Evolutionary conservation across 768 basidiomycete genomes (phyloP), one percentile per base, ranked within the genome.

Genomic region (Pisolithus marmoratus): DNA sequence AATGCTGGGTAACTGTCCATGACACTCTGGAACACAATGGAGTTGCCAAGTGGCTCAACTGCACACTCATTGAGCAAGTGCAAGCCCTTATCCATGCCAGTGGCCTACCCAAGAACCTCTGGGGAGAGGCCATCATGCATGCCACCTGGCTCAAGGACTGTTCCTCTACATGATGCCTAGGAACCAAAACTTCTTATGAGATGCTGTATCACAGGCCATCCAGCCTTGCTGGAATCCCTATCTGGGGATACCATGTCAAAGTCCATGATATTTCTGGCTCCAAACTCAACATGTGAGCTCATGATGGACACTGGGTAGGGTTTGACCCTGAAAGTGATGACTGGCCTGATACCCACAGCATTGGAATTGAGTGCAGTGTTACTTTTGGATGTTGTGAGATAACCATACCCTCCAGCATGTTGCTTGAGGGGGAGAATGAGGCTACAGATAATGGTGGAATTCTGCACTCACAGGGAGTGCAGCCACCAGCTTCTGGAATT

Each of bases 11-110:
- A 2, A 77, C 73, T 2, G 60, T 70, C 0, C 72, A 74, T 19
- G 65, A 79, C 52, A 74, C 72, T 0, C 76, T 70, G 0, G 60
- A 73, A 47, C 66, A 78, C 38, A 79, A 79, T 49, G 74, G 78
- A 0, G 55, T 77, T 12, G 70, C 75, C 5, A 24, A 46, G 11
- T 3, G 31, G 17, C 46, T 46, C 8, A 46, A 46, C 34, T 7
- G n/a, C 5, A 34, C 22, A 23, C 19, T 46, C 5, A 14, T 46
- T 11, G 29, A 46, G 19, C 9, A 11, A 4, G 34, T 46, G 4
- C 31, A 12, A 5, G 46, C 12, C 1, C 27, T 46, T 24, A 34
- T 46, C 1, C 46, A 46, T 34, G 29, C 29, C 8, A 34, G 29
- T 6, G 11, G 19, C 8, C 15, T 46, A 22, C 46, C 46, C 17